Evolutionary conservation across 169 alveolate genomes (phyloP), one percentile per base, ranked within the genome.

Genomic region (Eimeria maxima): DNA sequence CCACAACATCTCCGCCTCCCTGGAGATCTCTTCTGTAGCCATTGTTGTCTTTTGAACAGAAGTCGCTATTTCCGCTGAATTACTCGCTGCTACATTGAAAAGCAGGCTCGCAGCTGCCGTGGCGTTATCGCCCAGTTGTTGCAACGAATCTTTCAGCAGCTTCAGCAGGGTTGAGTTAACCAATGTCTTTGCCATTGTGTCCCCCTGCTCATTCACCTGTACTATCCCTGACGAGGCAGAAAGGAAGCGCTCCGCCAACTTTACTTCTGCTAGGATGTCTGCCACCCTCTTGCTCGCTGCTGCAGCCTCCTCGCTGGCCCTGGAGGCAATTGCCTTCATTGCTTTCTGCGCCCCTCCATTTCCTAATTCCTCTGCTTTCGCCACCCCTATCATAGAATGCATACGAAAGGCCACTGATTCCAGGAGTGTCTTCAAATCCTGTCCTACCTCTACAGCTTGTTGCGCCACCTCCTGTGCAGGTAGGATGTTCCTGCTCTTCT

Each of bases 261-360:
- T 16, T 22, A 45, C n/a, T 47, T 76, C 38, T 22, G 14, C 22
- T 20, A 76, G 65, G 47, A 76, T 76, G 16, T 44, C 87, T 4
- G 65, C 18, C 24, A 76, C 60, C 24, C 87, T 76, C 22, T 45
- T 45, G 65, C 87, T 20, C 29, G 38, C 38, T 76, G 65, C 87
- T 76, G 63, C 55, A 42, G 87, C 87, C 24, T 76, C 65, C 63
- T 76, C 65, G 65, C 65, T 47, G 22, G 87, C 87, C 42, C 87
- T 44, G 22, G 65, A 22, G 55, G 87, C 87, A 7, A 18, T 10
- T 42, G 87, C 42, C 44, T 69, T 33, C 27, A 29, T 13, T 13
- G n/a, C 3, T 33, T 3, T 27, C 4, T 33, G 80, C 50, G 14
- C 38, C 14, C 74, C 33, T 7, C 74, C 38, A 38, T n/a, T 65